Base-by-base conservation (phyloP, 192 early-diverging fungal species). In the Piromyces finnis region DNA sequence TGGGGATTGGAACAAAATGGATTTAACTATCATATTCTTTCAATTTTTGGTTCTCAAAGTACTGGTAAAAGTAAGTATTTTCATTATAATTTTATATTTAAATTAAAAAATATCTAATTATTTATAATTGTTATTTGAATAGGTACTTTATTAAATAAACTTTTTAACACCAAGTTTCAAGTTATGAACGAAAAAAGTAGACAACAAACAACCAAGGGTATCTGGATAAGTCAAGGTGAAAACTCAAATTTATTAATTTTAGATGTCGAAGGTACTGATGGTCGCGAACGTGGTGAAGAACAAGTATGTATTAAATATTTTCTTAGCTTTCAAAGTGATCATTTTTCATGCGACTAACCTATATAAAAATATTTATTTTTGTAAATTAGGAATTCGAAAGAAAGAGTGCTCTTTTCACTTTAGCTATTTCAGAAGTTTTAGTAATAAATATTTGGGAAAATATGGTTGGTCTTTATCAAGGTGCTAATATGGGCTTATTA, bases 241-340 rank as follows among this genome's bases (percentile, higher is more conserved):
- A 92, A 91, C 77, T 90, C 91, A 88, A 88, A 89, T 78, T 89
- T 97, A 29, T 86, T 99, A 22, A 94, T 99, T 29, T 90, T 99
- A 89, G 98, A 99, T 86, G 98, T 99, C 11, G 98, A 99, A 84
- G 98, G 98, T 81, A 98, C 97, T 0, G 98, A 99, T 83, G 98
- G 98, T 39, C 92, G 97, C 59, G 98, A 98, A 84, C 93, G 97
- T 77, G 97, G 97, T 79, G 98, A 99, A 86, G 94, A 99, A 82
- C 96, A 97, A 88, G 95, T 86, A 29, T 15, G 81, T 27, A 3
- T 36, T 1, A 18, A 16, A 80, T 83, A 51, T 12, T 16, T 36
- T 5, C n/a, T n/a, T n/a, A n/a, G n/a, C n/a, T n/a, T n/a, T n/a
- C n/a, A n/a, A n/a, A n/a, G n/a, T n/a, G n/a, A n/a, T n/a, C n/a